Evolutionary conservation across 306 rosid genomes (phyloP).

Genomic region (Vigna radiata): DNA sequence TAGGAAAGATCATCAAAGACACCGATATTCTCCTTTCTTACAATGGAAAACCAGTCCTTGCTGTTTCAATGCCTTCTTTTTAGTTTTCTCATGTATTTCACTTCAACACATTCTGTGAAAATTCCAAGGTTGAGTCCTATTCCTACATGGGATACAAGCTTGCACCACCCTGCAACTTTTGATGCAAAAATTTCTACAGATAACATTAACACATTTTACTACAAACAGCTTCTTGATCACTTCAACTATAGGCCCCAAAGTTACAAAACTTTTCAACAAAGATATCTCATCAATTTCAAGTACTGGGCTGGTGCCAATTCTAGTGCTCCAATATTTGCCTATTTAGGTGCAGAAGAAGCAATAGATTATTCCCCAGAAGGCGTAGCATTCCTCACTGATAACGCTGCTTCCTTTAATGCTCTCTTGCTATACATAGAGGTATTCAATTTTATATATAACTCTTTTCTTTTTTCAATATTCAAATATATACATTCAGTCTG

Average conservation of each 20-base stretch:
- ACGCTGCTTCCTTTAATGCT: constrained; percentile 67
- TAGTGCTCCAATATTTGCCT: constrained; percentile 70
- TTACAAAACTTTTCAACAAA: constrained; percentile 64
- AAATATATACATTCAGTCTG: neutral
- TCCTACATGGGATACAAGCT: constrained; percentile 43
- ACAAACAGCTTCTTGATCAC: constrained; percentile 71
- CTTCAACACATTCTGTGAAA: constrained; percentile 32
- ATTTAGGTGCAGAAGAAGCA: constrained; percentile 66
- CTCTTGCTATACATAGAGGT: constrained; percentile 77
- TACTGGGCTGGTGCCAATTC: constrained; percentile 74
- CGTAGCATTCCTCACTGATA: constrained; percentile 70
- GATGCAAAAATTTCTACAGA: neutral
- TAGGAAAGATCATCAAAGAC: constrained; percentile 4
- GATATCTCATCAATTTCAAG: constrained; percentile 66
- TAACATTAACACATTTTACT: constrained; percentile 58
- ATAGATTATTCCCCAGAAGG: constrained; percentile 37
- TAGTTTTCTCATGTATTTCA: constrained; percentile 39
- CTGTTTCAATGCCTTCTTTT: constrained; percentile 40
- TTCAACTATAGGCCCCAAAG: constrained; percentile 73
- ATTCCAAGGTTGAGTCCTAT: constrained; percentile 65
- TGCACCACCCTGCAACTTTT: constrained; percentile 22
- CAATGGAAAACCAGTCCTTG: constrained; percentile 18
- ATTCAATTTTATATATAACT: neutral
- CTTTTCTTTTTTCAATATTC: neutral
- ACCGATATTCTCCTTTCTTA: neutral